A percentile compares a stretch with the other conserved stretches of the same genome.
These are phyloP conservation scores for Corniculantispora saksenae DNA, from an alignment of 2,329 filamentous ascomycete species.

Conservation along the genomic window DNA sequence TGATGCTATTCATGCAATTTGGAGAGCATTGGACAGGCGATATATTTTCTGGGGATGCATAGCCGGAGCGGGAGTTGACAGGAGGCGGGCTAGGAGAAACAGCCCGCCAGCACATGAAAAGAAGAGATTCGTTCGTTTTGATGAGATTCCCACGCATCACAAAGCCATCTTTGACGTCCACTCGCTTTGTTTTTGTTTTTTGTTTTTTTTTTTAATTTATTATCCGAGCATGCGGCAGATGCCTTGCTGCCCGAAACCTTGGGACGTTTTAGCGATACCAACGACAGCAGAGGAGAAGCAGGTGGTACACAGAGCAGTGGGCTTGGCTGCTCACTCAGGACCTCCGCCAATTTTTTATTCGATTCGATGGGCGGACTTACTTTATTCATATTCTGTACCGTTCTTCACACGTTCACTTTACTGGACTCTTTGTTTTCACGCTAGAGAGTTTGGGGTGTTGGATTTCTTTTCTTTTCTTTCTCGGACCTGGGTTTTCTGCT, in stretches of 20 bases:
- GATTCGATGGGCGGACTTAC: background rate
- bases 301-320: background rate
- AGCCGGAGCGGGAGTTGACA: conserved; percentile 10
- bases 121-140: conserved; percentile 7
- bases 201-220: background rate
- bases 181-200: background rate
- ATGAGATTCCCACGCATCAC: background rate
- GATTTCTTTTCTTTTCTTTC: no score
- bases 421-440: background rate
- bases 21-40: background rate
- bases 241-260: background rate
- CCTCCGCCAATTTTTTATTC: background rate
- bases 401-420: background rate
- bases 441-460: background rate
- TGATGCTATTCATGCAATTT: background rate
- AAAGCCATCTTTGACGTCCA: background rate
- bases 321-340: background rate
- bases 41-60: conserved; percentile 2
- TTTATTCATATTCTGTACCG: background rate
- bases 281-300: background rate
- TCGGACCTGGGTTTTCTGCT: no score
- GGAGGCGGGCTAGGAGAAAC: background rate
- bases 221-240: background rate
- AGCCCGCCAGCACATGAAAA: background rate
- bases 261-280: background rate